These are phyloP conservation scores for Kickxella alabastrina DNA, from an alignment of 192 early-diverging fungal species.

Conservation along the genomic window DNA sequence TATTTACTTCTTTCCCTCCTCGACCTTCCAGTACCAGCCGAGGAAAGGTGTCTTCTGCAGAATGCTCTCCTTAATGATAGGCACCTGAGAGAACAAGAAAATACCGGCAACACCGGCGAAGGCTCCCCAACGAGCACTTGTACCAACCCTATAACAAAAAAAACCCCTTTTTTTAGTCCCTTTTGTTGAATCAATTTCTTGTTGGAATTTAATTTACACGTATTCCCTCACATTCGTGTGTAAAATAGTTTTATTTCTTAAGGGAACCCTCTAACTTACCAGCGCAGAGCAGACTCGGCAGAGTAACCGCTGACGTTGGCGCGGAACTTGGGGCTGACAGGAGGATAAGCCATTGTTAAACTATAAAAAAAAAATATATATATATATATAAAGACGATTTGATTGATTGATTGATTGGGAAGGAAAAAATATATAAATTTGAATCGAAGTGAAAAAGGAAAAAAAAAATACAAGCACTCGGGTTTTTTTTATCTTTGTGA, in stretches of 20 bases:
- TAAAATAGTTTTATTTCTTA: neutral
- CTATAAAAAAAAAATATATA: neutral
- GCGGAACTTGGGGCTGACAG: conserved; percentile 41
- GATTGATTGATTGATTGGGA: too few species aligned
- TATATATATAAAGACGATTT: neutral
- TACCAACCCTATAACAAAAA: conserved; percentile 25
- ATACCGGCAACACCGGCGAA: conserved; percentile 35
- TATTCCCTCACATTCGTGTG: neutral
- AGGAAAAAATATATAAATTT: neutral
- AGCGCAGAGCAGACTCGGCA: conserved; percentile 37
- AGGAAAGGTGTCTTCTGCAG: conserved; percentile 40
- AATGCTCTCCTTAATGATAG: conserved; percentile 31
- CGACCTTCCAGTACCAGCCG: conserved; percentile 55
- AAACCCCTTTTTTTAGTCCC: too few species aligned
- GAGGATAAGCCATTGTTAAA: conserved; percentile 27
- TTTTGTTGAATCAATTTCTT: too few species aligned
- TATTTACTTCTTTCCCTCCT: conserved; percentile 27
- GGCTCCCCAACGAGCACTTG: conserved; percentile 43
- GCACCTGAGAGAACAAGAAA: conserved; percentile 47
- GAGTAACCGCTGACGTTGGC: conserved; percentile 44
- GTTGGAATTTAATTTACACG: neutral
- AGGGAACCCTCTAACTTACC: conserved; percentile 20
- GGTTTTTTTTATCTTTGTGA: too few species aligned
- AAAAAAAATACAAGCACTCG: too few species aligned
- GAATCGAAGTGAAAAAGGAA: neutral